Percentiles rank a stretch among this genome's conserved stretches.
Evolutionary conservation across 106 monocot species (phyloP).

Genomic region (Phalaenopsis aphrodite): DNA sequence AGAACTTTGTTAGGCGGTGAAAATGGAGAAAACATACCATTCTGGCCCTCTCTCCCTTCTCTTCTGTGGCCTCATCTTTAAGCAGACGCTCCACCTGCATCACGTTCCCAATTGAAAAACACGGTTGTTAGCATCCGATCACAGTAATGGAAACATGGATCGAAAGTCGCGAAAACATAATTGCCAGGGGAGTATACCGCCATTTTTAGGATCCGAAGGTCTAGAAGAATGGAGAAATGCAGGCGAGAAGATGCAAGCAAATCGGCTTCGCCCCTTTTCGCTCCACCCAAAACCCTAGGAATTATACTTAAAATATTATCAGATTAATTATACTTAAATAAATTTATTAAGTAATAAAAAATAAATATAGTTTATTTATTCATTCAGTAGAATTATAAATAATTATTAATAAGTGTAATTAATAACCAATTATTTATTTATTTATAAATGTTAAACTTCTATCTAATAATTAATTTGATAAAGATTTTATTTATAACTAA

Average conservation of each 20-base stretch:
- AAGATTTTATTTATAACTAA: too few relatives aligned
- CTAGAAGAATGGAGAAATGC: background rate
- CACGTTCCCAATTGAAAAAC: background rate
- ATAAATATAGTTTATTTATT: too few relatives aligned
- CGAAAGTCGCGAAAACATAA: background rate
- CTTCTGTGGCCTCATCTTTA: slow-evolving; percentile 74
- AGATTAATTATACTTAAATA: too few relatives aligned
- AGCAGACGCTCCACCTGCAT: slow-evolving; percentile 46
- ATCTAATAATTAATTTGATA: too few relatives aligned
- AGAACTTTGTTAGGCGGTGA: background rate
- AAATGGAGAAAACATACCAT: slow-evolving; percentile 27
- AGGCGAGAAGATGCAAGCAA: background rate
- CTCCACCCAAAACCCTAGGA: background rate
- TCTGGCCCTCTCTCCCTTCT: slow-evolving; percentile 77
- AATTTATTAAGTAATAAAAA: too few relatives aligned
- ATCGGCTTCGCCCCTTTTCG: background rate
- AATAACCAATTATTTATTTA: too few relatives aligned
- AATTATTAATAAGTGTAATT: too few relatives aligned
- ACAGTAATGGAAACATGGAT: background rate
- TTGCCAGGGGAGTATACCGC: background rate
- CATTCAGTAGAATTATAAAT: too few relatives aligned
- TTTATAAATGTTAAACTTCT: too few relatives aligned
- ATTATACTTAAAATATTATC: too few relatives aligned
- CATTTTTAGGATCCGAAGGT: slow-evolving; percentile 1
- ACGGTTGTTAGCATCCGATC: background rate